Percentiles rank a stretch among this genome's conserved stretches.
Conservation (phyloP, 192 early-diverging fungal species). For the Rhizophagus prolifer region DNA sequence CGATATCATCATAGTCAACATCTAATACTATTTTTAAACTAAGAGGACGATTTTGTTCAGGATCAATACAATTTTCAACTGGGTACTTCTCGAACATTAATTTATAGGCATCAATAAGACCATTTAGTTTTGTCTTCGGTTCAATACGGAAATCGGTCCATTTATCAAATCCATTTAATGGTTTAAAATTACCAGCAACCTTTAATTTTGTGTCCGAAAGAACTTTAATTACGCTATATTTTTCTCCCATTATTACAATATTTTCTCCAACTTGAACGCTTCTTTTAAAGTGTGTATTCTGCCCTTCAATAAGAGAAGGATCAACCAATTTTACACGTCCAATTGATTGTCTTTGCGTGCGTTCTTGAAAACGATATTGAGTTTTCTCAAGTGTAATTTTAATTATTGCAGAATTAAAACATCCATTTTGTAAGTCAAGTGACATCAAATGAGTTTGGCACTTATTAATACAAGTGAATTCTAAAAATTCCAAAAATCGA, state of each 20-base stretch:
- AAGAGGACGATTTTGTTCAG: neutral
- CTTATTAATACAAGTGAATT: neutral
- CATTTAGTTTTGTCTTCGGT: slow-evolving; percentile 10
- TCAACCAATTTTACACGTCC: neutral
- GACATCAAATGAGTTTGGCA: slow-evolving; percentile 2
- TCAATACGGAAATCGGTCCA: slow-evolving; percentile 15
- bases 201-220: slow-evolving; percentile 19
- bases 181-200: neutral
- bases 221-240: neutral
- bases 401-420: neutral
- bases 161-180: neutral
- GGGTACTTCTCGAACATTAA: slow-evolving; percentile 18
- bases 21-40: slow-evolving; percentile 3
- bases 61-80: neutral
- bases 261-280: neutral
- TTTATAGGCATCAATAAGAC: slow-evolving; percentile 8
- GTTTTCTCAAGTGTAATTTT: slow-evolving; percentile 19
- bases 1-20: neutral
- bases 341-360: neutral
- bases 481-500: neutral
- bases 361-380: slow-evolving; percentile 6
- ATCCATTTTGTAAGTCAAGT: slow-evolving; percentile 9
- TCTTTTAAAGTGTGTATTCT: slow-evolving; percentile 6
- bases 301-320: neutral
- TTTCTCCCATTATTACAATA: slow-evolving; percentile 22